Evolutionary conservation across 2,329 filamentous ascomycete species (phyloP), one percentile per base, ranked within the genome.

Genomic region (Talaromyces atroroseus): DNA sequence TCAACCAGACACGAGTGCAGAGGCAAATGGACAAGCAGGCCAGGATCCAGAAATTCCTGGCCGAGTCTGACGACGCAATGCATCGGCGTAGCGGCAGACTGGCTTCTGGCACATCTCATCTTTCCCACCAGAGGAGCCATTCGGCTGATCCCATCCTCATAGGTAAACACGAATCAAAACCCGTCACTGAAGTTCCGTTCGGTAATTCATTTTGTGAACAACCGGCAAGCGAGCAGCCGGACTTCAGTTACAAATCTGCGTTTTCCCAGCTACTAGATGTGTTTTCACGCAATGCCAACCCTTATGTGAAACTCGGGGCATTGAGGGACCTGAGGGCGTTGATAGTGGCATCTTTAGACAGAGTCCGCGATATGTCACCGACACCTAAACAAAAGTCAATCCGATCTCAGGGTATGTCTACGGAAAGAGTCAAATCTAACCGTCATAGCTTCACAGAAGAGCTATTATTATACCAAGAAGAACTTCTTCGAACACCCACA

Each of bases 281-380:
- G 75, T 95, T 99, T 63, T 90, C 89, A 44, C 89, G 92, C 3
- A 89, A 95, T 62, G 89, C 90, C 0, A 95, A 94, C 66, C 94
- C 94, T 0, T 88, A 88, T 63, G 81, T 84, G 21, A 99, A 99
- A 72, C 80, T 99, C 12, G 86, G 87, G 61, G 87, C 89, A 0
- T 77, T 97, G 4, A 85, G 87, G 59, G 90, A 96, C 68, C 79
- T 99, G 5, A 86, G 95, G 66, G 84, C 87, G 44, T 80, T 99
- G 47, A 89, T 95, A 56, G 78, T 89, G 24, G 88, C 89, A 1
- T 92, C 88, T 0, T 74, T 92, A 12, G 83, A 81, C 23, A 81
- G 82, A 12, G 78, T 79, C 3, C 78, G 80, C 64, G 73, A 76
- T 60, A 70, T 61, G 14, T 56, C 52, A 21, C 53, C 56, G 36